Base-by-base conservation (phyloP, 129 eudicot genomes). In the Saussurea involucrata region DNA sequence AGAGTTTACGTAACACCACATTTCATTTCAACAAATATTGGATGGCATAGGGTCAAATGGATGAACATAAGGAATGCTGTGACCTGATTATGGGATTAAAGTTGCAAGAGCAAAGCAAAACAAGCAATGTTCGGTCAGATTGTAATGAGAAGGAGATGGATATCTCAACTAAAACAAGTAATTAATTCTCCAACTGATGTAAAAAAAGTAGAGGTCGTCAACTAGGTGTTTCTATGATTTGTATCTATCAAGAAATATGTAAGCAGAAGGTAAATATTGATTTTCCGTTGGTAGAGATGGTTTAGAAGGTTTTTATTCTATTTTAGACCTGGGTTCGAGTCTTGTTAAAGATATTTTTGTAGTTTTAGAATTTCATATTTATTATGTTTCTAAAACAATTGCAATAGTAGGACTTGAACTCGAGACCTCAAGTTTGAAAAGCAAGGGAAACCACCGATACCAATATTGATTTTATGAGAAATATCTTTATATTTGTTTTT, bases 241-340 rank as follows among this genome's bases (percentile, higher is more conserved):
- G 28, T 37, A 75, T 63, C 71, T 13, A 63, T 75, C 79, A 75
- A 24, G 63, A 75, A 63, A 75, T 75, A 10, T n/a, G 66, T 63
- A 65, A 34, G 27, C 63, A n/a, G 5, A 40, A 75, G 79, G 79
- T 75, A 63, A 75, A 12, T 63, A 18, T 63, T 20, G 27, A 8
- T 24, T 24, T 6, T n/a, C n/a, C n/a, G n/a, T n/a, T n/a, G n/a
- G n/a, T n/a, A n/a, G n/a, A n/a, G n/a, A n/a, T n/a, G n/a, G n/a
- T n/a, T n/a, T n/a, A n/a, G n/a, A n/a, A n/a, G n/a, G n/a, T n/a
- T n/a, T n/a, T n/a, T n/a, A n/a, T n/a, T n/a, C n/a, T n/a, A n/a
- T n/a, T n/a, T n/a, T n/a, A n/a, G n/a, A n/a, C n/a, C n/a, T n/a
- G n/a, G n/a, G n/a, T n/a, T n/a, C n/a, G n/a, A n/a, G n/a, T n/a